Conservation (phyloP, 2,329 filamentous ascomycete genomes). For the Phaeophleospora eucalypticola region DNA sequence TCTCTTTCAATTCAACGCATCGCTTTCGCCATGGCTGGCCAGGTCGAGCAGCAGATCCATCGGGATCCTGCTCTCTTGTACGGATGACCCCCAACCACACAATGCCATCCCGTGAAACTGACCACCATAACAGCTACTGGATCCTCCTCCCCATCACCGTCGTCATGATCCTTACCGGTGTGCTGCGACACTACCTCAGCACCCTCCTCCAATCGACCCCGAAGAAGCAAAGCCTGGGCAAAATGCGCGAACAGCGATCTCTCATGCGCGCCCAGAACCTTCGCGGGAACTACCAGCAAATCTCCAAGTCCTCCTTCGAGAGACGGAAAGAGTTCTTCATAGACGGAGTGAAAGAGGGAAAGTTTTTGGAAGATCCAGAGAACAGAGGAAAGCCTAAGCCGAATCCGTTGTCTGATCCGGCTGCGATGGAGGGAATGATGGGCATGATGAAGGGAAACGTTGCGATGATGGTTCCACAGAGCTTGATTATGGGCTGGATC, state of each 20-base stretch:
- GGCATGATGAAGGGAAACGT: constrained; percentile 99
- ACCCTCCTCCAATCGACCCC: constrained; percentile 82
- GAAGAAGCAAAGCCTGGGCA: constrained; percentile 71
- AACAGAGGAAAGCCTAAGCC: constrained; percentile 78
- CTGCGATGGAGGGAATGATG: constrained; percentile 99
- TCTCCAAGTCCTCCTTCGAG: constrained; percentile 74
- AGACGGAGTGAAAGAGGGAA: constrained; percentile 76
- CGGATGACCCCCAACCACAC: constrained; percentile 31
- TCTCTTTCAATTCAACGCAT: neutral
- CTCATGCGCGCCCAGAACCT: constrained; percentile 81
- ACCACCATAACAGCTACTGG: constrained; percentile 71
- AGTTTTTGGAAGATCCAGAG: constrained; percentile 85
- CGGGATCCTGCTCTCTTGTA: constrained; percentile 98
- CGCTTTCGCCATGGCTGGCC: constrained; percentile 65
- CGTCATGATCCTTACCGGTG: constrained; percentile 95
- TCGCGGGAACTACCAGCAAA: constrained; percentile 73
- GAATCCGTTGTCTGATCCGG: constrained; percentile 93
- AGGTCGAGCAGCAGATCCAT: constrained; percentile 90
- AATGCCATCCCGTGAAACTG: neutral
- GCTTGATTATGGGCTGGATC: constrained; percentile 99
- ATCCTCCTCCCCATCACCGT: constrained; percentile 95
- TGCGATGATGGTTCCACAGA: constrained; percentile 99
- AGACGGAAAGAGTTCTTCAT: constrained; percentile 76
- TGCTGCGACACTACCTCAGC: constrained; percentile 92
- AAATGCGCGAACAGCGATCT: constrained; percentile 78